Conservation (phyloP, 2,329 filamentous ascomycete species). For the Clarireedia sp. region DNA sequence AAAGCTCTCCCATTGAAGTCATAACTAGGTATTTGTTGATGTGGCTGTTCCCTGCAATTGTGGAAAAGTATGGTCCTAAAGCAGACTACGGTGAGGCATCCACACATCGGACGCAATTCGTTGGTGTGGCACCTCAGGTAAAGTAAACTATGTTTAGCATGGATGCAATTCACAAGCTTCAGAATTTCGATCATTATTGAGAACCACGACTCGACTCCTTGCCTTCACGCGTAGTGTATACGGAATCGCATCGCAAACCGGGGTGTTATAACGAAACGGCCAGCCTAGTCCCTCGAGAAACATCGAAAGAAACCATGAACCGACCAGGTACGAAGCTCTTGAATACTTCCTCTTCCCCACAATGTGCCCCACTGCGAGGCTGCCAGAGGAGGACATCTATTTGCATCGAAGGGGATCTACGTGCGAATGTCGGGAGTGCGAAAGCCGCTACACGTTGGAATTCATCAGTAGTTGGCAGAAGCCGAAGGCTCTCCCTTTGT, state of each 20-base stretch:
- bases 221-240: neutral
- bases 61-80: neutral
- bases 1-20: too few species aligned
- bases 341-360: slow-evolving; percentile 18
- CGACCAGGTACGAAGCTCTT: slow-evolving; percentile 28
- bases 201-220: neutral
- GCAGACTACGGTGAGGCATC: slow-evolving; percentile 11
- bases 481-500: too few species aligned
- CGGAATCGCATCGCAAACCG: neutral
- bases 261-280: neutral
- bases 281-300: neutral
- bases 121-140: neutral
- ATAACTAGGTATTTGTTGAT: too few species aligned
- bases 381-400: slow-evolving; percentile 6
- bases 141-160: slow-evolving; percentile 1
- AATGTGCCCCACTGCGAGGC: slow-evolving; percentile 22
- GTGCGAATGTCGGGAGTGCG: too few species aligned
- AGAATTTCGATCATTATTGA: slow-evolving; percentile 7
- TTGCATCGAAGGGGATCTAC: neutral
- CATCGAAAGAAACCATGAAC: slow-evolving; percentile 23
- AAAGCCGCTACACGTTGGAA: neutral
- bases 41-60: too few species aligned
- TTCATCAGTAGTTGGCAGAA: neutral
- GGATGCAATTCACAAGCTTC: slow-evolving; percentile 9
- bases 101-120: neutral